Conservation (phyloP, 768 basidiomycete species). For the Tricholoma flavovirens region DNA sequence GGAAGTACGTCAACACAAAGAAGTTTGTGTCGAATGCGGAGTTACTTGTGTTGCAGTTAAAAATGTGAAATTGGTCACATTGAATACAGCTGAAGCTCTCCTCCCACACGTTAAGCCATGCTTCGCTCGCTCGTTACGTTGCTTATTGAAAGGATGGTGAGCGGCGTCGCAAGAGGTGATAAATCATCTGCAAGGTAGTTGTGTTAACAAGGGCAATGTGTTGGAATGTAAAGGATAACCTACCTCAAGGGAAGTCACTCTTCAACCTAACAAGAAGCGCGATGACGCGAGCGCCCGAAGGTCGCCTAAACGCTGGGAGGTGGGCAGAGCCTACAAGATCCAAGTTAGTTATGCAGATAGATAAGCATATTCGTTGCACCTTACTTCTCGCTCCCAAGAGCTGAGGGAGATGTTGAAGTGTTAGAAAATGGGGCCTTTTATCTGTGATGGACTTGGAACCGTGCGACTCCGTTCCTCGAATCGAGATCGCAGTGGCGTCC, state of each 20-base stretch:
- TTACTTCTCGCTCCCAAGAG: conserved; percentile 8
- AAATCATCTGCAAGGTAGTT: conserved; percentile 18
- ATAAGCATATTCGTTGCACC: background rate
- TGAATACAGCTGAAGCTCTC: conserved; percentile 24
- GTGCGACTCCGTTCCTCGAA: conserved; percentile 16
- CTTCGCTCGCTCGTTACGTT: conserved; percentile 71
- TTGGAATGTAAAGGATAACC: conserved; percentile 5
- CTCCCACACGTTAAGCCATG: conserved; percentile 63
- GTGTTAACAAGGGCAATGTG: conserved; percentile 7
- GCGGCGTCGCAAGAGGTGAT: conserved; percentile 42
- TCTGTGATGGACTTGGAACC: background rate
- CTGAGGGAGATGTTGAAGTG: conserved; percentile 1
- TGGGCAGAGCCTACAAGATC: conserved; percentile 22
- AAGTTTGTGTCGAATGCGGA: background rate
- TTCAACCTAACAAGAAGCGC: conserved; percentile 65
- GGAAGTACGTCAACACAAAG: background rate
- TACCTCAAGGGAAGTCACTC: conserved; percentile 53
- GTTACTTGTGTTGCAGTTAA: background rate
- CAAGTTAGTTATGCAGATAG: background rate
- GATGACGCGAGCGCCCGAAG: conserved; percentile 62
- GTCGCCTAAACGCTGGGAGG: conserved; percentile 51
- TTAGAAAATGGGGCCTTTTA: conserved; percentile 6
- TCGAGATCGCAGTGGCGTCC: conserved; percentile 6
- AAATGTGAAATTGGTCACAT: background rate
- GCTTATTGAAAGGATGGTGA: conserved; percentile 65